phyloP scores from a whole-genome alignment of 1,139 yeast species.

The Saccharomycopsis hybrid region DNA sequence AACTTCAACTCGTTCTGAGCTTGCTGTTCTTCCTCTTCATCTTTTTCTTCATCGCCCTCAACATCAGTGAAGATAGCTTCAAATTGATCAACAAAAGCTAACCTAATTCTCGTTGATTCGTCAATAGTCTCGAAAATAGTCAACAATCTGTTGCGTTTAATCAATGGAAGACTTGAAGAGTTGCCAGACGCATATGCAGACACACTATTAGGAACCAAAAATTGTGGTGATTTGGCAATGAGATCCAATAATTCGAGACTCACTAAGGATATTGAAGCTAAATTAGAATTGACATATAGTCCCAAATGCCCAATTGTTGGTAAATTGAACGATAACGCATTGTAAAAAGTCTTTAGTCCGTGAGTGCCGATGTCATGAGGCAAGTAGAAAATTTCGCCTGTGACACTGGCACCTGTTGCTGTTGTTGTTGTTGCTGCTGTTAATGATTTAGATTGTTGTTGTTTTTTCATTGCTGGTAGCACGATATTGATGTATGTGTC shows the following conservation, averaged over 20 bases:
- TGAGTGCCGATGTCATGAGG: slow-evolving; percentile 28
- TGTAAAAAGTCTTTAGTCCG: slow-evolving; percentile 8
- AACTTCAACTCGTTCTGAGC: slow-evolving; percentile 24
- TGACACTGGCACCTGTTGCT: background rate
- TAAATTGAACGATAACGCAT: slow-evolving; percentile 11
- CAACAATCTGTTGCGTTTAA: slow-evolving; percentile 57
- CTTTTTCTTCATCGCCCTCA: slow-evolving; percentile 1
- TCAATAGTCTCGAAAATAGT: slow-evolving; percentile 62
- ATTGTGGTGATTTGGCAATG: slow-evolving; percentile 45
- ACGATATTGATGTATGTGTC: slow-evolving; percentile 46
- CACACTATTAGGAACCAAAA: slow-evolving; percentile 29
- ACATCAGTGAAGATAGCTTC: slow-evolving; percentile 35
- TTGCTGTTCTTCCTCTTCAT: background rate
- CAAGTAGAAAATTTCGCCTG: slow-evolving; percentile 45
- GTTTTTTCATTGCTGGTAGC: slow-evolving; percentile 32
- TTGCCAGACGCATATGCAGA: slow-evolving; percentile 27
- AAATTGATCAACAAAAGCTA: slow-evolving; percentile 67
- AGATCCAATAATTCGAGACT: slow-evolving; percentile 38
- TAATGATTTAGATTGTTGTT: slow-evolving; percentile 24
- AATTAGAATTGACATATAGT: slow-evolving; percentile 12
- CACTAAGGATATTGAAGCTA: slow-evolving; percentile 8
- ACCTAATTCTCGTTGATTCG: slow-evolving; percentile 51
- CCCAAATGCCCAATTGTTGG: slow-evolving; percentile 19
- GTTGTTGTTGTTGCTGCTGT: background rate
- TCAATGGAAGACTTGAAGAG: slow-evolving; percentile 33